Evolutionary conservation across 768 basidiomycete genomes (phyloP).

Genomic region (Tubosaeta brunneosetosa): DNA sequence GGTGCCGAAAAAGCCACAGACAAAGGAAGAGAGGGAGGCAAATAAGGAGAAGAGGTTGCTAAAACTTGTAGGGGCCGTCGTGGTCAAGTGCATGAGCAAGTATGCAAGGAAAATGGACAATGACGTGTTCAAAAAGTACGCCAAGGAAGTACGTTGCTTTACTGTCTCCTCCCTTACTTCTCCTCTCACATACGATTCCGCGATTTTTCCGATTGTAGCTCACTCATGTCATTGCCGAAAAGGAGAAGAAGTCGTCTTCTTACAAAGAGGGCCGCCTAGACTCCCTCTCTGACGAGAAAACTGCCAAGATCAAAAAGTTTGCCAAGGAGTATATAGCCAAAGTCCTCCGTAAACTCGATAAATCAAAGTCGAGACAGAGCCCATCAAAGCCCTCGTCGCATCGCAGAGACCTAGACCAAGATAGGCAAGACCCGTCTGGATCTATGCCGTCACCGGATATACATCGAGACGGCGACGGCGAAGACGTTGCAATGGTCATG

Average conservation of each 20-base stretch:
- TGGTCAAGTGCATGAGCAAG: slow-evolving; percentile 92
- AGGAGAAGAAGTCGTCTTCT: slow-evolving; percentile 87
- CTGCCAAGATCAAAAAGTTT: slow-evolving; percentile 86
- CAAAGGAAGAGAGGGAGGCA: slow-evolving; percentile 57
- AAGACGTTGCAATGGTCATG: slow-evolving; percentile 32
- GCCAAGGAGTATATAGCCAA: slow-evolving; percentile 88
- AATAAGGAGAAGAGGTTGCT: slow-evolving; percentile 77
- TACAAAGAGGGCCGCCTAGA: slow-evolving; percentile 75
- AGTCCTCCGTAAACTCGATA: slow-evolving; percentile 64
- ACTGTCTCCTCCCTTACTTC: background rate
- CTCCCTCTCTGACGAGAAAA: slow-evolving; percentile 79
- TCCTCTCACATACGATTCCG: background rate
- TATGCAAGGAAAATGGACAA: slow-evolving; percentile 69
- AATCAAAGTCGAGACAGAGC: slow-evolving; percentile 23
- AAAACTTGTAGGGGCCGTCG: slow-evolving; percentile 82
- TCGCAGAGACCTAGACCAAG: slow-evolving; percentile 1
- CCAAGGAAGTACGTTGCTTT: slow-evolving; percentile 70
- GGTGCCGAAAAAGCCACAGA: slow-evolving; percentile 36
- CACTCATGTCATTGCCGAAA: slow-evolving; percentile 82
- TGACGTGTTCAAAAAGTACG: slow-evolving; percentile 90
- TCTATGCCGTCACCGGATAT: slow-evolving; percentile 10
- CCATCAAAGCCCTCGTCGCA: slow-evolving; percentile 17
- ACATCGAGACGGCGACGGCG: slow-evolving; percentile 15
- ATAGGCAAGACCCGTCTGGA: slow-evolving; percentile 9
- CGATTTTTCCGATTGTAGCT: slow-evolving; percentile 43